Evolutionary conservation across 441 rosid species (phyloP), one percentile per base, ranked within the genome.

Genomic region (Arabidopsis hybrid): DNA sequence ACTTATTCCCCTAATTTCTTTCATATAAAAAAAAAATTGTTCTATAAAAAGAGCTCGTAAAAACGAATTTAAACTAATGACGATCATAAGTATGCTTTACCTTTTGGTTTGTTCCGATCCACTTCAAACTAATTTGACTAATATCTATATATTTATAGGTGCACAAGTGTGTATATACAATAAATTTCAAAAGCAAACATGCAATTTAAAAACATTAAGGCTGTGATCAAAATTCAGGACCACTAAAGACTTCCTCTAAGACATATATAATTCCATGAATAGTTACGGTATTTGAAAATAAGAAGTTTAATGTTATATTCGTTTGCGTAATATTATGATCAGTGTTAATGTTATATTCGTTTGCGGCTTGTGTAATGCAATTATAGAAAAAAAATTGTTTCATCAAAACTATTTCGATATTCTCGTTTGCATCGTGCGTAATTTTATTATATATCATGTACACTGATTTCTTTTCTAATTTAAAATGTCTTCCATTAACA

Each of bases 41-140:
- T 42, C 21, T 21, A 46, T 35, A 4, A 56, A 63, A 53, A 45
- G 8, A 6, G 18, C 9, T 18, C 57, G 12, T 42, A 42, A 29
- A 26, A 26, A 26, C 29, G 13, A 11, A 5, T 29, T 53, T 53
- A 63, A 73, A 65, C 40, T 57, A 73, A 57, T 36, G 71, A 46
- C 58, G 34, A 55, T 26, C 65, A 38, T 35, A 16, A 35, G 26
- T 29, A 65, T 66, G 69, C 12, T 55, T 56, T 56, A 65, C 51
- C 65, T 21, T 73, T 73, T 45, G 77, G 60, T 55, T 7, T 45
- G 70, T 34, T 65, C 65, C 34, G 70, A n/a, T 65, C 65, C 34
- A 55, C 36, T 63, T 43, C 57, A 46, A 65, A 64, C 49, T 45
- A 55, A 63, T 43, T 34, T 42, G 47, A 63, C 43, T 8, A 39